A percentile compares a stretch with the other conserved stretches of the same genome.
These are phyloP conservation scores for Colletotrichum magnum DNA, from an alignment of 2,329 filamentous ascomycete genomes.

Conservation along the genomic window DNA sequence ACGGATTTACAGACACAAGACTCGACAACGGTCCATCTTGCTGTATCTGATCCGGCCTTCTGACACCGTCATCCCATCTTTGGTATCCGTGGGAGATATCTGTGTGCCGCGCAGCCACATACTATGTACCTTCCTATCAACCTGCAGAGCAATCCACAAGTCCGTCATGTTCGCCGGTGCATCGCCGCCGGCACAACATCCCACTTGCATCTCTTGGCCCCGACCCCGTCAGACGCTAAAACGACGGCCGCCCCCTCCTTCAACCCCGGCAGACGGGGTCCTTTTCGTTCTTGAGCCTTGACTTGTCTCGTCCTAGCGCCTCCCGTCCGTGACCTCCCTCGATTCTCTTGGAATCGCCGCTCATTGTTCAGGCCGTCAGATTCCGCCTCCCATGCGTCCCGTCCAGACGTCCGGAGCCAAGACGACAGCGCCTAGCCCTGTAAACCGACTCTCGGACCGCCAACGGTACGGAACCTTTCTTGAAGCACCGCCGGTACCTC, in stretches of 20 bases:
- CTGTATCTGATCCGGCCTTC: too few species aligned
- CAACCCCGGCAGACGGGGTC: constrained; percentile 27
- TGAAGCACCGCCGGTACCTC: too few species aligned
- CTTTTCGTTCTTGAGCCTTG: constrained; percentile 4
- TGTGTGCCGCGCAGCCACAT: too few species aligned
- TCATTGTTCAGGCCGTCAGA: constrained; percentile 29
- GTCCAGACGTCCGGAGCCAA: constrained; percentile 3
- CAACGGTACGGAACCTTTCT: constrained; percentile 2
- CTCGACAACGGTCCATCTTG: too few species aligned
- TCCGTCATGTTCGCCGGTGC: not conserved
- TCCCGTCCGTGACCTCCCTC: constrained; percentile 32
- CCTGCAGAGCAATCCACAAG: too few species aligned
- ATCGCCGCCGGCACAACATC: constrained; percentile 18
- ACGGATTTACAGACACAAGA: too few species aligned
- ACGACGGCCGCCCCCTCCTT: constrained; percentile 19
- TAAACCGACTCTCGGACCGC: constrained; percentile 22
- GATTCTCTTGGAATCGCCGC: constrained; percentile 21
- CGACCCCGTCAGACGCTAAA: constrained; percentile 35
- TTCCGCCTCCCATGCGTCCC: constrained; percentile 2
- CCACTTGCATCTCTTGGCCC: constrained; percentile 20
- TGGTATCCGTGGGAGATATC: too few species aligned
- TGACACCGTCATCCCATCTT: too few species aligned
- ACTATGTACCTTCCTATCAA: too few species aligned
- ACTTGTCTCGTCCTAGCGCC: constrained; percentile 36
- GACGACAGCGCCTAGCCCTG: not conserved